A percentile compares a stretch with the other conserved stretches of the same genome.
Conservation (phyloP, 2,329 filamentous ascomycete species). For the Pseudogymnoascus sp. region DNA sequence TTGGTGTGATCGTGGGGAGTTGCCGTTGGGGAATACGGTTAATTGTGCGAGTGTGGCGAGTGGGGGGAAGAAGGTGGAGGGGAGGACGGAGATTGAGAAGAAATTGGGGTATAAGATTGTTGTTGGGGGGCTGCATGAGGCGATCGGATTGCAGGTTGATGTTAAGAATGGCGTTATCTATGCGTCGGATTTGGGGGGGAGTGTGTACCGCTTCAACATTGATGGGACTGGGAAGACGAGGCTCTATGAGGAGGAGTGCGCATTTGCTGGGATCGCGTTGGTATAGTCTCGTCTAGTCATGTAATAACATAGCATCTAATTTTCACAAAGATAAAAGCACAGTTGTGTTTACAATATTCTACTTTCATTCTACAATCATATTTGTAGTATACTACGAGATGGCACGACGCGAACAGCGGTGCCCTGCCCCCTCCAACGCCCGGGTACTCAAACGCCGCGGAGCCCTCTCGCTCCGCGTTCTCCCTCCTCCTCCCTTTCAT, state of each 20-base stretch:
- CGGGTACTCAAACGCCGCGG: neutral
- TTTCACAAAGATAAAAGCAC: neutral
- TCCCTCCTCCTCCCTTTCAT: neutral
- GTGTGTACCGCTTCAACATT: constrained; percentile 30
- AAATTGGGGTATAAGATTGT: constrained; percentile 21
- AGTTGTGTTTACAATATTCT: neutral
- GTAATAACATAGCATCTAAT: neutral
- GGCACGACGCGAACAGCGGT: neutral
- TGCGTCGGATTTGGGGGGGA: constrained; percentile 34
- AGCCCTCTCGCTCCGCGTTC: neutral
- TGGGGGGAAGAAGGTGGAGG: neutral
- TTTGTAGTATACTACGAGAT: constrained; percentile 4
- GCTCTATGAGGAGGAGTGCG: constrained; percentile 12
- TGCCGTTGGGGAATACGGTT: constrained; percentile 45
- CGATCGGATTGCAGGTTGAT: constrained; percentile 39
- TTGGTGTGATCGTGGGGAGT: constrained; percentile 54
- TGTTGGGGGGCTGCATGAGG: constrained; percentile 35
- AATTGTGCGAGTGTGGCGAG: constrained; percentile 30
- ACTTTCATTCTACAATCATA: neutral
- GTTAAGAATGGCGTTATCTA: constrained; percentile 30
- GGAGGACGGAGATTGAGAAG: constrained; percentile 10
- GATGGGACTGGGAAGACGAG: constrained; percentile 22
- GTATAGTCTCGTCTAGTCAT: neutral
- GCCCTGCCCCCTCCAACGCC: neutral
- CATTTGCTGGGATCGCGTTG: constrained; percentile 9